These are phyloP conservation scores for Delphinella strobiligena DNA, from an alignment of 2,329 filamentous ascomycete genomes.

Conservation along the genomic window DNA sequence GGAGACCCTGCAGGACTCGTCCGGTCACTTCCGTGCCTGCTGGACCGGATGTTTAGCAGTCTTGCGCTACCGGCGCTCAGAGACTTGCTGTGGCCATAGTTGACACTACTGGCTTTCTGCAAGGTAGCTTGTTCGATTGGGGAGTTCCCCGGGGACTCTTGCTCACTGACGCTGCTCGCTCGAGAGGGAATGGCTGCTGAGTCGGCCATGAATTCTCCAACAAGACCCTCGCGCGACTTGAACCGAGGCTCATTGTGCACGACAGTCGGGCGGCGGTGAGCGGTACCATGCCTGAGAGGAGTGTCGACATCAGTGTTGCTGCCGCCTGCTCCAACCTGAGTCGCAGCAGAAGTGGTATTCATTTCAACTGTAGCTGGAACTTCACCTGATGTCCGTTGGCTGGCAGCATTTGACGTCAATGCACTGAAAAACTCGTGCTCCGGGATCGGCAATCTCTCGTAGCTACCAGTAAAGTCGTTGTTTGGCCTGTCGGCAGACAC, in stretches of 20 bases:
- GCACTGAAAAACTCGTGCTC: conserved; percentile 66
- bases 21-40: neutral
- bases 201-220: conserved; percentile 33
- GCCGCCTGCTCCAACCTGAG: conserved; percentile 1
- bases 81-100: conserved; percentile 46
- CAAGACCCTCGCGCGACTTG: conserved; percentile 50
- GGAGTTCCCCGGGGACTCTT: conserved; percentile 12
- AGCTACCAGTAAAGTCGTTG: conserved; percentile 45
- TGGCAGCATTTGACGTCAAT: conserved; percentile 15
- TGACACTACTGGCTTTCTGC: conserved; percentile 59
- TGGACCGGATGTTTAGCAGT: conserved; percentile 48
- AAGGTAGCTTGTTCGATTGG: conserved; percentile 19
- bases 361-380: neutral
- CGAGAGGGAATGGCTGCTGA: conserved; percentile 1
- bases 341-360: conserved; percentile 6
- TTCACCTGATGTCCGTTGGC: conserved; percentile 5
- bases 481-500: conserved; percentile 31
- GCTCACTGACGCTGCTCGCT: conserved; percentile 2
- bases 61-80: conserved; percentile 70
- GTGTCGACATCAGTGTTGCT: conserved; percentile 3
- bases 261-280: conserved; percentile 50
- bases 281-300: conserved; percentile 28
- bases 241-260: conserved; percentile 47
- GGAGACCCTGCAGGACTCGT: neutral
- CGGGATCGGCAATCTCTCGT: conserved; percentile 51